Evolutionary conservation across 2,329 filamentous ascomycete species (phyloP).

Genomic region (Paraphoma sp.): DNA sequence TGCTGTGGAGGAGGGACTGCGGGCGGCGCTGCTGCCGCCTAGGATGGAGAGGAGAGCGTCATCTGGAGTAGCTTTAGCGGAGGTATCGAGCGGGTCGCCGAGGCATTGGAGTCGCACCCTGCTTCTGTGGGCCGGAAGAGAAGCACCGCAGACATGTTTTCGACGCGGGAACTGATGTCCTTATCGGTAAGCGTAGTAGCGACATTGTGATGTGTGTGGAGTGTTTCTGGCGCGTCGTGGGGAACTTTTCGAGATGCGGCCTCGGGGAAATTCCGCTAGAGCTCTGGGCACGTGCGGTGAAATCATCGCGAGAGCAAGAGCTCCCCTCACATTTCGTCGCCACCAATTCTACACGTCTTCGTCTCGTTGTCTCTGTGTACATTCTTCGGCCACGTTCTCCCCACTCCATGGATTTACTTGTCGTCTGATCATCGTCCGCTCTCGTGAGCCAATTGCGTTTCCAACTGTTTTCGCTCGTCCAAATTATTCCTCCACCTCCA

Average conservation of each 20-base stretch:
- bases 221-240: conserved; percentile 8
- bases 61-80: conserved; percentile 18
- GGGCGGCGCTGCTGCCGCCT: conserved; percentile 10
- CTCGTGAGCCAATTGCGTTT: conserved; percentile 16
- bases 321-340: conserved; percentile 12
- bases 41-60: conserved; percentile 29
- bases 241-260: conserved; percentile 19
- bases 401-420: conserved; percentile 18
- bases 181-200: conserved; percentile 20
- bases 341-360: conserved; percentile 10
- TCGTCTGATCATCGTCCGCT: conserved; percentile 1
- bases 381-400: conserved; percentile 6
- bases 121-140: conserved; percentile 29
- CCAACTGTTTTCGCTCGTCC: not conserved
- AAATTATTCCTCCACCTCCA: conserved; percentile 9
- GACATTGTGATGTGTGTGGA: conserved; percentile 29
- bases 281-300: conserved; percentile 22
- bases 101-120: conserved; percentile 17
- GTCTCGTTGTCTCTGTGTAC: conserved; percentile 20
- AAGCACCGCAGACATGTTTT: conserved; percentile 29
- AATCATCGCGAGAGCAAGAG: conserved; percentile 22
- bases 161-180: conserved; percentile 10
- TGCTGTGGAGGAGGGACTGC: conserved; percentile 9
- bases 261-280: conserved; percentile 18
- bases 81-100: not conserved